These are phyloP conservation scores for Russula emetica DNA, from an alignment of 768 basidiomycete species.

Conservation along the genomic window DNA sequence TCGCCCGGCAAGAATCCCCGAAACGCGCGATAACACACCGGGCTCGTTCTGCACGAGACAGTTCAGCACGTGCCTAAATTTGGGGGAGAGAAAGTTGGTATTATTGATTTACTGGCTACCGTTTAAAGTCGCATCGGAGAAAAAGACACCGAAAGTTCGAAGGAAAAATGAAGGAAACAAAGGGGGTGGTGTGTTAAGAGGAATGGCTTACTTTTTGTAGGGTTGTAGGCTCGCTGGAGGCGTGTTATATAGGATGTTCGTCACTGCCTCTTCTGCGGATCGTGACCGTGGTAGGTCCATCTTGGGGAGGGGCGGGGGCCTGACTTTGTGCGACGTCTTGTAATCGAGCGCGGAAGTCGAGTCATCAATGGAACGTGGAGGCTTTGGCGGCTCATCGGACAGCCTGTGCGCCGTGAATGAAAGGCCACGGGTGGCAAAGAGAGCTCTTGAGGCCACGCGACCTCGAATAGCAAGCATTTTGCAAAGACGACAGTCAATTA, in stretches of 20 bases:
- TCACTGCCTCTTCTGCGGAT: slow-evolving; percentile 92
- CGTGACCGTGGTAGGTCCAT: slow-evolving; percentile 81
- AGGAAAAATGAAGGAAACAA: no score
- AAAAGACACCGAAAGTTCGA: not conserved
- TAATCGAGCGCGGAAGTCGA: slow-evolving; percentile 95
- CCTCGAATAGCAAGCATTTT: slow-evolving; percentile 19
- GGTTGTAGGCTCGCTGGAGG: slow-evolving; percentile 88
- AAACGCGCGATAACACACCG: slow-evolving; percentile 96
- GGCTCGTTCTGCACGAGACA: slow-evolving; percentile 99
- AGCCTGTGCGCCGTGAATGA: slow-evolving; percentile 26
- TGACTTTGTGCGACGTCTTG: slow-evolving; percentile 63
- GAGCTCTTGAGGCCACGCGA: slow-evolving; percentile 10
- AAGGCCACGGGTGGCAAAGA: slow-evolving; percentile 30
- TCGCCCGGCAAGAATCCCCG: slow-evolving; percentile 92
- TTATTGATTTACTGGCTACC: not conserved
- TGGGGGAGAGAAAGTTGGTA: not conserved
- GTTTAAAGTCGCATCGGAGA: slow-evolving; percentile 9
- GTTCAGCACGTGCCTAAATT: slow-evolving; percentile 84
- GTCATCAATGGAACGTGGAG: slow-evolving; percentile 80
- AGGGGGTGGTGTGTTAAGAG: no score
- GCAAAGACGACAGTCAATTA: not conserved
- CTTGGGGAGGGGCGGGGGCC: slow-evolving; percentile 80
- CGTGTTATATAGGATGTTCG: slow-evolving; percentile 96
- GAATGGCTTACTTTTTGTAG: slow-evolving; percentile 74
- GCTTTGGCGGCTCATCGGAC: slow-evolving; percentile 49